Base-by-base conservation (phyloP, 805 yeast species). In the Suhomyces kilbournensis region DNA sequence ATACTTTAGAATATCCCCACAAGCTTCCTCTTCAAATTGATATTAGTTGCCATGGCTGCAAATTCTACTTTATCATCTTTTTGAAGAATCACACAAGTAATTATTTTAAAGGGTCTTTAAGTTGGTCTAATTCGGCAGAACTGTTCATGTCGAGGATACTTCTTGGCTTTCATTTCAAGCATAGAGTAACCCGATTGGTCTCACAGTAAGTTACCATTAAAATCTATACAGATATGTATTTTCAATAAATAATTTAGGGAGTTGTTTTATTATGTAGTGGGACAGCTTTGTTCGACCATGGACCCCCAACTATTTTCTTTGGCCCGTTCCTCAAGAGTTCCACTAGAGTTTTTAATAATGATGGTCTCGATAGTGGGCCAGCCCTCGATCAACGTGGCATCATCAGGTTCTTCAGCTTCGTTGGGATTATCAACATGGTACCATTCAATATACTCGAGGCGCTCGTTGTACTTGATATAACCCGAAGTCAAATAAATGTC, bases 401-500 rank as follows among this genome's bases (percentile, higher is more conserved):
- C 48, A n/a, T 43, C 50, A 3, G 20, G 25, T 10, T 17, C 35
- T 19, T 15, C 48, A 15, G 28, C 15, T 12, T 50, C 55, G 49
- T 46, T 62, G 54, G 25, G 67, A 2, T 49, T 57, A 14, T 48
- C 55, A 2, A 69, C 78, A 62, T 88, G 94, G 60, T 75, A 75
- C 97, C 97, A 90, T 59, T 81, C 85, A 43, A 90, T 65, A 30
- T 81, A 68, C 57, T 86, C 89, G 19, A 71, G 65, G 3, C 73
- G 66, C 19, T 75, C 72, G 60, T 84, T 81, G 57, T 78, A 78
- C 46, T 74, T 73, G 59, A 85, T 80, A 10, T 66, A 63, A 0
- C 96, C 96, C 1, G 83, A 71, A 3, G 83, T 74, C 12, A 83
- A 71, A 15, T 70, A 72, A 7, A 88, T 75, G 14, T 76, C 77